Percentiles rank a stretch among this genome's conserved stretches.
Conservation (phyloP, 2,329 filamentous ascomycete genomes). For the Alternaria atra region DNA sequence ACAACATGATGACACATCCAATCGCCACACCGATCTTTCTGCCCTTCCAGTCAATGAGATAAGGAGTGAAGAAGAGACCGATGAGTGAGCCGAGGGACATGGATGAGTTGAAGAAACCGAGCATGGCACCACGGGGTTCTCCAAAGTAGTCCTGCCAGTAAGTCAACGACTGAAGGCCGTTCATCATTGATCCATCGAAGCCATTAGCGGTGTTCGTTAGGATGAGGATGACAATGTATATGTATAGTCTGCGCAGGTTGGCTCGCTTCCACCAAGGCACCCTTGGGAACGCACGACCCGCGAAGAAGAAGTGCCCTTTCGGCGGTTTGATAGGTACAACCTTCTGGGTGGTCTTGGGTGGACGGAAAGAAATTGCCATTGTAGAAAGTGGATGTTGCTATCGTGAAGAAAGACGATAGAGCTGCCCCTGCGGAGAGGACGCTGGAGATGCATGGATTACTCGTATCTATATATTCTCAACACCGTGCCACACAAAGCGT, state of each 20-base stretch:
- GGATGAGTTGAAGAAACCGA: conserved; percentile 38
- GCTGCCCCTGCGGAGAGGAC: too few relatives aligned
- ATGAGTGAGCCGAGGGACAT: conserved; percentile 28
- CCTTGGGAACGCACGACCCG: conserved; percentile 17
- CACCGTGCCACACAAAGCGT: too few relatives aligned
- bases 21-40: conserved; percentile 36
- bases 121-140: conserved; percentile 33
- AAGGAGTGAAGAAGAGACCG: conserved; percentile 31
- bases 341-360: conserved; percentile 21
- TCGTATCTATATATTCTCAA: too few relatives aligned
- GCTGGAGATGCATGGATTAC: too few relatives aligned
- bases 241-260: conserved; percentile 22
- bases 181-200: conserved; percentile 55
- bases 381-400: too few relatives aligned
- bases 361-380: too few relatives aligned
- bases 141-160: conserved; percentile 36
- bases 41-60: conserved; percentile 35
- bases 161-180: conserved; percentile 34
- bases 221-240: conserved; percentile 21
- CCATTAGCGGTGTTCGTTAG: conserved; percentile 55
- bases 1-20: conserved; percentile 39
- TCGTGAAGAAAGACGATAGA: too few relatives aligned
- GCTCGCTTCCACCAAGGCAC: conserved; percentile 19
- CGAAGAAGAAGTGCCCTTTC: conserved; percentile 27
- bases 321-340: conserved; percentile 22